Evolutionary conservation across 1,139 yeast genomes (phyloP), one percentile per base, ranked within the genome.

Genomic region (Geotrichum australiense): DNA sequence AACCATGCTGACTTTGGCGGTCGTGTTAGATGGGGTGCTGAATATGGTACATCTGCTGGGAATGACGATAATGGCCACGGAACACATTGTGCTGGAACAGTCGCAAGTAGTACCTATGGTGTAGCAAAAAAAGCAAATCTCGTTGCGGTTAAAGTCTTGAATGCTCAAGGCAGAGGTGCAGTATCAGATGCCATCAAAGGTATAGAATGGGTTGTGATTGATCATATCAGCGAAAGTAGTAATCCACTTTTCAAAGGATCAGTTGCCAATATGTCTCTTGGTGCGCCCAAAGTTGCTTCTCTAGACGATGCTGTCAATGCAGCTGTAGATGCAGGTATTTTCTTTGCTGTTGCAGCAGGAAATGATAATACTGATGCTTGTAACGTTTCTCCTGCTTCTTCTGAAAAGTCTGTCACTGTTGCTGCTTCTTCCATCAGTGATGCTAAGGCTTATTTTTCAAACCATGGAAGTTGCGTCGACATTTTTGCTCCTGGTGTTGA

Each of bases 341-440:
- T 82, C 61, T 79, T 83, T 59, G 87, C 91, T 38, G 93, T 82
- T 56, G 94, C 94, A 41, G 94, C 94, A 19, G 94, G 94, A 69
- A 84, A 84, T 63, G 89, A 80, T 56, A 76, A 80, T 63, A 81
- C 76, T 49, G 91, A 83, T 63, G 93, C 94, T 40, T 83, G 93
- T 69, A 77, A 78, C 64, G 74, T 78, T 43, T 82, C 93, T 8
- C 94, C 94, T 43, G 93, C 93, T 18, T 85, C 87, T 41, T 72
- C 82, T 8, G 41, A 35, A 6, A 41, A 43, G 53, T 80, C 91
- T 12, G 23, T 45, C 14, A 25, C 46, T 35, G 94, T 83, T 41
- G 94, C 93, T 62, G 93, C 94, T 16, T 76, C 86, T 18, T 80
- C 87, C 43, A 68, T 78, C 50, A 71, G 81, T 41, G 91, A 83